Evolutionary conservation across 192 early-diverging fungal species (phyloP), one percentile per base, ranked within the genome.

Genomic region (Backusella psychrophila): DNA sequence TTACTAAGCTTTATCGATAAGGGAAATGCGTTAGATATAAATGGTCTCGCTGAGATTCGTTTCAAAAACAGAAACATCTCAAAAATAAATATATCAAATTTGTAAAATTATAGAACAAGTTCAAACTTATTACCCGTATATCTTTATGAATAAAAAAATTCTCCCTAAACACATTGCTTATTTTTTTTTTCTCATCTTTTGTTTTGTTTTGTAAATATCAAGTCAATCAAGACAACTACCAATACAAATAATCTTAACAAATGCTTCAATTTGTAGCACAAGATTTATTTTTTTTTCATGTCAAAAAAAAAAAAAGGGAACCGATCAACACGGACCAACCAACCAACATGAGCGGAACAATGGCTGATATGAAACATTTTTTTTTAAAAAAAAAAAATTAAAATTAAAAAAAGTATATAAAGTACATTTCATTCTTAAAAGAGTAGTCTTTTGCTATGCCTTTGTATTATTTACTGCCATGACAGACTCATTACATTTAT

Each of bases 41-140:
- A 59, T 23, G 53, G 53, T 59, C 53, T 59, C 53, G 53, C 53
- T 59, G 53, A 59, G 53, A 59, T 59, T 59, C 53, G 53, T 59
- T 59, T 59, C 53, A 26, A 59, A 59, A 59, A 59, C 53, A 23
- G 53, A 59, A 59, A 59, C 53, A 59, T 59, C 53, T 59, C n/a
- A 59, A 59, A 59, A 59, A 59, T 53, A 19, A 49, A 49, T n/a
- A 49, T 49, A 19, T 19, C 17, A 17, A n/a, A 19, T 49, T 49
- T 49, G 19, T 49, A 49, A 44, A 17, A 44, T 15, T 44, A 44
- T 23, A 53, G 17, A 53, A 23, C 17, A 17, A 8, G 52, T 53
- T 33, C 23, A 53, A 21, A 53, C 3, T 49, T 49, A 49, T 49
- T 49, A 7, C 17, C 19, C 46, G 19, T 49, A 49, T 49, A 17